Percentiles rank a stretch among this genome's conserved stretches.
Evolutionary conservation across 2,329 filamentous ascomycete species (phyloP).

Genomic region (Myotisia sp.): DNA sequence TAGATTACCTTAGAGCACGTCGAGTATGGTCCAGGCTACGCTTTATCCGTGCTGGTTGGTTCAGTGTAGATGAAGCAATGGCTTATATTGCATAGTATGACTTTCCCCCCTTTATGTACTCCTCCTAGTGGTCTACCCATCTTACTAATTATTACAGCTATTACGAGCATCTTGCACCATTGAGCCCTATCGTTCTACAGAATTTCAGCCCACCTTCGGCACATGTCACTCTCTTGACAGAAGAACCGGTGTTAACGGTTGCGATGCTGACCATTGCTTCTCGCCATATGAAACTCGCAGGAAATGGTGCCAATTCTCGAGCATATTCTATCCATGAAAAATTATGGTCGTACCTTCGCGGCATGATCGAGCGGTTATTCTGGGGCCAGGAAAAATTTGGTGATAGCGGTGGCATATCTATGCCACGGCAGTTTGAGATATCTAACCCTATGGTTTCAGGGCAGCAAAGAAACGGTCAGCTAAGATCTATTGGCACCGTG

Average conservation of each 20-base stretch:
- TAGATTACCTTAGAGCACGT: conserved; percentile 48
- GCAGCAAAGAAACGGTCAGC: conserved; percentile 39
- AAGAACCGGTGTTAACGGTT: conserved; percentile 85
- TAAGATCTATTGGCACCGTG: conserved; percentile 82
- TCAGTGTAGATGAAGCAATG: conserved; percentile 84
- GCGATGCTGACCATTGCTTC: conserved; percentile 85
- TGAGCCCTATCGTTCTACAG: conserved; percentile 86
- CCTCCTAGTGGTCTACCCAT: conserved; percentile 7
- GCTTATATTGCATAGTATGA: conserved; percentile 81
- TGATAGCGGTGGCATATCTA: conserved; percentile 56
- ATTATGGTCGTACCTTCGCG: conserved; percentile 82
- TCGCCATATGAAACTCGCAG: conserved; percentile 65
- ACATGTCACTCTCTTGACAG: conserved; percentile 64
- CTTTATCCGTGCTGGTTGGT: conserved; percentile 94
- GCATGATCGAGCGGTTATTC: conserved; percentile 88
- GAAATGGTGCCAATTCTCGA: conserved; percentile 66
- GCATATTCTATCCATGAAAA: conserved; percentile 89
- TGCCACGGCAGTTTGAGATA: conserved; percentile 18
- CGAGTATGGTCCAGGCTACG: conserved; percentile 83
- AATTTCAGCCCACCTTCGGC: conserved; percentile 73
- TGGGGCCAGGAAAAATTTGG: conserved; percentile 96
- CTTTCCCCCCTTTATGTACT: conserved; percentile 8
- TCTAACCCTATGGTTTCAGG: conserved; percentile 6
- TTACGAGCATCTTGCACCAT: conserved; percentile 75
- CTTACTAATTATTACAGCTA: conserved; percentile 43